phyloP scores from a whole-genome alignment of 2,329 filamentous ascomycete species.

The Mycocentrospora acerina region DNA sequence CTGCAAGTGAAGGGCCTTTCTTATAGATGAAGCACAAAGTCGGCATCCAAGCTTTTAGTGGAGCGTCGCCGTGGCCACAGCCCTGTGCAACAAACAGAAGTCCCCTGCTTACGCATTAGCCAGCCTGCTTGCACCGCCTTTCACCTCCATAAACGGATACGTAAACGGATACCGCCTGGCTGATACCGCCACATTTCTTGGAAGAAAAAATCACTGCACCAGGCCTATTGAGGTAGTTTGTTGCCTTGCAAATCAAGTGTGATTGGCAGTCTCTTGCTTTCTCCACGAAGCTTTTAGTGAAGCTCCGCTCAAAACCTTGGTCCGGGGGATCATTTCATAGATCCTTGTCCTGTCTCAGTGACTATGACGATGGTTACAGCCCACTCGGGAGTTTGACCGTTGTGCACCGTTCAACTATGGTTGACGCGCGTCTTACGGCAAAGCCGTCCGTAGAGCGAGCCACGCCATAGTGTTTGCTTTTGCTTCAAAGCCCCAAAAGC shows the following conservation, averaged over 20 bases:
- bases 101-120: slow-evolving; percentile 12
- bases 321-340: slow-evolving; percentile 17
- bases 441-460: no score
- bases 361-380: slow-evolving; percentile 18
- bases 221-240: slow-evolving; percentile 17
- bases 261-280: slow-evolving; percentile 24
- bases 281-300: slow-evolving; percentile 12
- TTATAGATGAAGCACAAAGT: slow-evolving; percentile 20
- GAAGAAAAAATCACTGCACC: slow-evolving; percentile 1
- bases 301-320: slow-evolving; percentile 15
- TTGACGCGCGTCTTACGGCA: no score
- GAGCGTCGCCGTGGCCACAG: slow-evolving; percentile 16
- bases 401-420: no score
- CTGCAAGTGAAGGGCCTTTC: slow-evolving; percentile 13
- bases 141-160: slow-evolving; percentile 24
- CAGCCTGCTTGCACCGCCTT: slow-evolving; percentile 23
- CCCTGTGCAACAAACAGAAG: slow-evolving; percentile 28
- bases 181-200: slow-evolving; percentile 24
- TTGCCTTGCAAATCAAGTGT: slow-evolving; percentile 1
- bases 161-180: slow-evolving; percentile 20
- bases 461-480: background rate
- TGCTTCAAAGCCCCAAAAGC: background rate
- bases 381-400: no score
- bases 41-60: slow-evolving; percentile 12
- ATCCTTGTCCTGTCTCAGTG: slow-evolving; percentile 3